Evolutionary conservation across 495 filamentous ascomycete genomes (phyloP), one percentile per base, ranked within the genome.

Genomic region (Talaromyces ruber): DNA sequence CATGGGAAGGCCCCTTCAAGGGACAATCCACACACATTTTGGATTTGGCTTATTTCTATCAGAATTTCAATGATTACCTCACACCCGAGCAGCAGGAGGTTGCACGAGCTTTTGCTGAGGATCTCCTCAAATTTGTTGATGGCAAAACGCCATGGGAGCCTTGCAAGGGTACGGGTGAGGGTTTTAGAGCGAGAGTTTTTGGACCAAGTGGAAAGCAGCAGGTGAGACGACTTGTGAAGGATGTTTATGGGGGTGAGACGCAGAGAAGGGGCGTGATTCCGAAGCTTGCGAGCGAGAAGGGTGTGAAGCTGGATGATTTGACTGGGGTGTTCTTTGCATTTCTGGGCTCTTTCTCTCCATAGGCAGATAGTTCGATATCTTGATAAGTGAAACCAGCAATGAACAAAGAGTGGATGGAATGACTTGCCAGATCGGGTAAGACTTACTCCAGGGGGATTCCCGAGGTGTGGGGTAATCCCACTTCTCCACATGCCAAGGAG

Each of bases 1-100:
- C 79, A 1, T 82, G 77, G 75, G 73, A 79, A 11, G 79, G 79
- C 2, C 66, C 67, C 5, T 79, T 70, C 69, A 76, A 79, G 60
- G 75, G 74, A 6, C 62, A 60, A 12, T 64, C 72, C 11, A 73
- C 64, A 6, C 80, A 82, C 60, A 71, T 81, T 53, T 71, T 82
- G 0, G 80, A 81, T 45, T 62, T 76, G n/a, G 72, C 72, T 2
- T 80, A 74, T 55, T 64, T 81, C 14, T 80, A 79, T 66, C 75
- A 80, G 66, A 79, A 79, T 43, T 77, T 70, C 62, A 68, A 68
- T 11, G 72, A 79, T 22, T 72, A 65, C 28, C 29, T 81, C 51
- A 67, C 61, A 1, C 57, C 69, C 1, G 64, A 64, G 14, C 74
- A 79, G 56, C 54, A 66, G 37, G 63, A 59, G 18, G 68, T 74